Evolutionary conservation across 805 yeast genomes (phyloP), one percentile per base, ranked within the genome.

Genomic region (Saccharomycopsis guyanensis): DNA sequence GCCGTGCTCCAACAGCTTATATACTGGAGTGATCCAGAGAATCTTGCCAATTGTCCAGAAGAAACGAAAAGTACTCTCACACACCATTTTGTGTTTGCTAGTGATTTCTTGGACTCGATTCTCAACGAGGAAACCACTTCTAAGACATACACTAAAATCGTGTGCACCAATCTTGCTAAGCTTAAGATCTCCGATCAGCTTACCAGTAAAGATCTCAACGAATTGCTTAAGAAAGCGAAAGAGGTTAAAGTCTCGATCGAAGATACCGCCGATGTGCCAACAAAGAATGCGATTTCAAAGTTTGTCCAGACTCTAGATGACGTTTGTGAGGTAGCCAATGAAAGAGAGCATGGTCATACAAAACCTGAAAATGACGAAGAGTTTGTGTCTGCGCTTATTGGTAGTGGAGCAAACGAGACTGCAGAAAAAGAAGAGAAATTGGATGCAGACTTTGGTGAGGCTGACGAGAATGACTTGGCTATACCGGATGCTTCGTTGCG

Each of bases 1-100:
- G 66, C 68, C 7, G 74, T 84, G 2, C 64, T 82, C 27, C 87
- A 80, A 53, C 95, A 86, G 56, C 62, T 91, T 40, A 67, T 83
- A 20, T 77, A 79, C 56, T 86, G 96, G 95, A 82, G 95, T 16
- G 91, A 87, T 59, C 95, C 96, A 4, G 64, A 66, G 38, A 75
- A 78, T 52, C 64, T 81, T 6, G 86, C 78, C 2, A 72, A 75
- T 49, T 63, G 66, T 36, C 55, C 68, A 1, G 67, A 68, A 4
- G 74, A 65, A 2, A 72, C 65, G 1, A 61, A 69, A 2, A 57
- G 57, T 3, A 56, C 56, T n/a, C 73, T 76, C 35, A 60, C 71
- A 8, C 64, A 76, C 4, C 93, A 84, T 52, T 59, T 80, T 2
- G 70, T 69, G 53, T 75, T 82, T 51, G 75, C 76, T 0, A 59